Evolutionary conservation across 176 grass and related monocot genomes (phyloP).

Genomic region (Panicum miliaceum): DNA sequence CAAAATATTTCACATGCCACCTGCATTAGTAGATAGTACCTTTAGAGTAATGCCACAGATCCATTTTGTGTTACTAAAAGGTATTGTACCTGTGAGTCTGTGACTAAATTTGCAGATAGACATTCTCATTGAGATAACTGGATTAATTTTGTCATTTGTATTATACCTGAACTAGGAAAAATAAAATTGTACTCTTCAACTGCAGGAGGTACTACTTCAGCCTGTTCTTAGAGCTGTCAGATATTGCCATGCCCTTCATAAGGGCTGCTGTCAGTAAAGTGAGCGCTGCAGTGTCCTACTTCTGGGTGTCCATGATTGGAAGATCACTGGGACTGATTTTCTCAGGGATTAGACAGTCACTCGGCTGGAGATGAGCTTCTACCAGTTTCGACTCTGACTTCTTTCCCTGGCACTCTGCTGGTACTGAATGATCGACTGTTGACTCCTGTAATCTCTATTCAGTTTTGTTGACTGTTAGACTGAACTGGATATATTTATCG

Average conservation of each 20-base stretch:
- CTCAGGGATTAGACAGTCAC: constrained; percentile 77
- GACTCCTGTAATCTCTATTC: neutral
- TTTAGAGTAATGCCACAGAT: neutral
- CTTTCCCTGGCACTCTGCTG: neutral
- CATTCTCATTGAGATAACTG: neutral
- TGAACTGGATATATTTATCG: neutral
- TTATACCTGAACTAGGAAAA: neutral
- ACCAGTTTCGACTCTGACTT: constrained; percentile 29
- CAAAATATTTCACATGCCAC: neutral
- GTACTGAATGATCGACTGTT: neutral
- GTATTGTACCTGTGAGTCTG: neutral
- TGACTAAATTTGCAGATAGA: neutral
- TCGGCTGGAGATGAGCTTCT: constrained; percentile 75
- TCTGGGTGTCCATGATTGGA: constrained; percentile 94
- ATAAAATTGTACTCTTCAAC: constrained; percentile 31
- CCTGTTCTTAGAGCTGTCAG: constrained; percentile 82
- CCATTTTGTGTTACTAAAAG: neutral
- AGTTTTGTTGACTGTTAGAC: constrained; percentile 1
- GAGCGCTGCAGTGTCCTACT: constrained; percentile 76
- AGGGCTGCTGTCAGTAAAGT: constrained; percentile 61
- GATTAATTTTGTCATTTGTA: neutral
- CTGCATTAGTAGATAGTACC: neutral
- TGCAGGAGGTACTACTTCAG: constrained; percentile 98
- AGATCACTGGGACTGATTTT: constrained; percentile 95
- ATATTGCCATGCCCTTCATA: constrained; percentile 79